Evolutionary conservation across 164 flowering plant species (phyloP).

Genomic region (Chimonanthus salicifolius): DNA sequence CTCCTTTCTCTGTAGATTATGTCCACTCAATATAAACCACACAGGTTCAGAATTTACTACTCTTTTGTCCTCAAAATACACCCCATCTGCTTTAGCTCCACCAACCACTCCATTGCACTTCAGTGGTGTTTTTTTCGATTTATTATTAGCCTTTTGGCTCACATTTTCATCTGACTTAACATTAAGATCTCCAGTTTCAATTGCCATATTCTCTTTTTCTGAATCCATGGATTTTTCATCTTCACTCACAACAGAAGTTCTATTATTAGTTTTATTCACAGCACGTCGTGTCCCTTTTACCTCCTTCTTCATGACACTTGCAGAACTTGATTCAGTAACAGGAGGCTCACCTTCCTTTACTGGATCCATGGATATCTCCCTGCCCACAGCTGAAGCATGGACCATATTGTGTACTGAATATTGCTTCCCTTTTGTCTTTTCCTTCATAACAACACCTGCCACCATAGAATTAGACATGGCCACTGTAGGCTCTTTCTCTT

Average conservation of each 20-base stretch:
- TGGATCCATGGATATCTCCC: background rate
- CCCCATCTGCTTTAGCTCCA: conserved; percentile 6
- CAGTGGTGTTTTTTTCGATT: conserved; percentile 11
- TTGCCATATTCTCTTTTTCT: conserved; percentile 46
- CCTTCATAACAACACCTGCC: conserved; percentile 8
- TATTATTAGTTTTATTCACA: conserved; percentile 9
- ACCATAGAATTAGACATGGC: background rate
- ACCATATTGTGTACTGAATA: conserved; percentile 3
- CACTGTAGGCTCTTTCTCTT: background rate
- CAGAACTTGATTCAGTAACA: background rate
- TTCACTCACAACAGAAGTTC: conserved; percentile 9
- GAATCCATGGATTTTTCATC: conserved; percentile 14
- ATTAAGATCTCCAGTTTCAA: conserved; percentile 17
- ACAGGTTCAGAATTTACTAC: conserved; percentile 29
- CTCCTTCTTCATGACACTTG: conserved; percentile 9
- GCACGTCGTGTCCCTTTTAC: background rate
- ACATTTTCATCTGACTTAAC: conserved; percentile 10
- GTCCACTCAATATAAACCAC: conserved; percentile 82
- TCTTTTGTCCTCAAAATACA: conserved; percentile 1
- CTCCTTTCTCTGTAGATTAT: conserved; percentile 72
- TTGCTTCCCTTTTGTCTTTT: conserved; percentile 1
- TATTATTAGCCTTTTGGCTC: conserved; percentile 17
- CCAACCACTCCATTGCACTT: conserved; percentile 13
- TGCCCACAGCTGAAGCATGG: background rate
- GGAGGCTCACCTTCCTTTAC: background rate